These are phyloP conservation scores for Rutstroemia sp. DNA, from an alignment of 2,329 filamentous ascomycete species.

Conservation along the genomic window DNA sequence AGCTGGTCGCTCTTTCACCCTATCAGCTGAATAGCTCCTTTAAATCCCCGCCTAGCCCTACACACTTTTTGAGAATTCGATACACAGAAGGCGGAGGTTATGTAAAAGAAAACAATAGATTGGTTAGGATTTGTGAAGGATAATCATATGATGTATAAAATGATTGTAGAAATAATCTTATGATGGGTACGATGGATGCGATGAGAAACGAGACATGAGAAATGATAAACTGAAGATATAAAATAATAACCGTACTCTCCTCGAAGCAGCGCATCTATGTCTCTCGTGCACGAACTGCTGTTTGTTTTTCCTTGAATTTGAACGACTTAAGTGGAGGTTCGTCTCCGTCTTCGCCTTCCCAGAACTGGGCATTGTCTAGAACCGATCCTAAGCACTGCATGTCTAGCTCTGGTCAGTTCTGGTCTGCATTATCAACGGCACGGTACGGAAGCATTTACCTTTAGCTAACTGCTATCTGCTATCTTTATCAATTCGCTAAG, in stretches of 20 bases:
- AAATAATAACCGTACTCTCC: not conserved
- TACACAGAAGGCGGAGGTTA: slow-evolving; percentile 1
- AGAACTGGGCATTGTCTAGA: too few species aligned
- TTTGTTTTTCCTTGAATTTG: not conserved
- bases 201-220: not conserved
- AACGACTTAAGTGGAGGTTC: too few species aligned
- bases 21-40: slow-evolving; percentile 8
- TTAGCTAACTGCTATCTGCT: too few species aligned
- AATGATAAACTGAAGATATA: not conserved
- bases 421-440: too few species aligned
- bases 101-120: slow-evolving; percentile 3
- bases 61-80: not conserved
- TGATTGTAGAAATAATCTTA: not conserved
- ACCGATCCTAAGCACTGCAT: too few species aligned
- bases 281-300: not conserved
- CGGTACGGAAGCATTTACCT: too few species aligned
- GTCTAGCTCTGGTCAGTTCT: too few species aligned
- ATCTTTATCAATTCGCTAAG: too few species aligned
- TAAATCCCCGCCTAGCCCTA: slow-evolving; percentile 5
- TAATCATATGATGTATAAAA: not conserved
- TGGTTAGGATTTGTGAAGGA: not conserved
- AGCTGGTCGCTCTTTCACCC: not conserved
- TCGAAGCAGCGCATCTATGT: not conserved
- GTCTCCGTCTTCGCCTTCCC: too few species aligned
- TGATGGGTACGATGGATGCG: not conserved